Evolutionary conservation across 192 early-diverging fungal genomes (phyloP), one percentile per base, ranked within the genome.

Genomic region (Umbelopsis ramanniana): DNA sequence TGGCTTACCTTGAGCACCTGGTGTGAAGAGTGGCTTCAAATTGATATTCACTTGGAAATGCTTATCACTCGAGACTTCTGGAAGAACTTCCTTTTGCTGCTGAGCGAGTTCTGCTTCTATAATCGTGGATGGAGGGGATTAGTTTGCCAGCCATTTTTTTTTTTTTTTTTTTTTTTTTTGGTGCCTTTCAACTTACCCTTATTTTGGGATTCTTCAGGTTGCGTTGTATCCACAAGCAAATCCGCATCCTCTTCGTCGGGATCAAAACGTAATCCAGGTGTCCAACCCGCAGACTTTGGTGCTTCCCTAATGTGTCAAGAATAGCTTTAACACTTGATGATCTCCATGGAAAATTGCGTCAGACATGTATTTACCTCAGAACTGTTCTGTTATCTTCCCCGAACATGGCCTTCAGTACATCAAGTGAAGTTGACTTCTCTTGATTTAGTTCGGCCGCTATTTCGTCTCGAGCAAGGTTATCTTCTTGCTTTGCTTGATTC

Each of bases 391-490:
- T 70, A 21, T 72, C 52, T 4, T 83, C 76, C 6, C 83, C 85
- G 80, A 87, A 87, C 83, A 87, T 84, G 21, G 81, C 72, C 11
- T 74, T 75, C 4, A 87, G 73, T 12, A 87, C 76, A 74, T 79
- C 83, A 76, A 84, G 67, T 5, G 85, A 77, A 21, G 79, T 81
- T 35, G 75, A 57, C 53, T 87, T 87, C 67, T 87, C 85, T 1
- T 70, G 81, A 1, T 67, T 46, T 14, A 87, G 37, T 19, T 78
- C 71, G 15, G 81, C 78, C 12, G 54, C 29, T 14, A 84, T 79
- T 24, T 76, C 81, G 66, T 87, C 85, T n/a, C 79, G 74, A 21
- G 77, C 80, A 46, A 67, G 33, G 4, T 70, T 38, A 55, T 73
- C 73, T 4, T 19, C 23, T 38, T 2, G n/a, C 46, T 38, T 71